Evolutionary conservation across 148 eudicot species (phyloP), one percentile per base, ranked within the genome.

Genomic region (Linanthus parryae): DNA sequence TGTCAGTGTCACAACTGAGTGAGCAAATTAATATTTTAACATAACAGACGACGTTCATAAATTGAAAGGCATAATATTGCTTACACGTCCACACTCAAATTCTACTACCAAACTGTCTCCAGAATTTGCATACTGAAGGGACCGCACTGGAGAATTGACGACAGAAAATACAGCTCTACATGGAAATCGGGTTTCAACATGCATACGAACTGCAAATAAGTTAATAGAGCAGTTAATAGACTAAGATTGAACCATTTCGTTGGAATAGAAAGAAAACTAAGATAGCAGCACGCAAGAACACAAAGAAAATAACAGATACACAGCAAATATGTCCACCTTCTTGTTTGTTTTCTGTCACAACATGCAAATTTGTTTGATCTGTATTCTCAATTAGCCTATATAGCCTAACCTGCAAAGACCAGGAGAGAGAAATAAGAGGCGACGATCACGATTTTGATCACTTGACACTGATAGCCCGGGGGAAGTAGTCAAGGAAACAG

Each of bases 51-150:
- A 41, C 22, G 10, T 16, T 41, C 20, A 16, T 41, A 41, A 50
- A 30, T n/a, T n/a, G n/a, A n/a, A n/a, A n/a, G 28, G 19, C 29
- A 20, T 3, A 50, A 30, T 57, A 48, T 48, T 16, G 36, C 60
- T 70, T 57, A 84, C 96, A 89, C 81, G 79, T 37, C 95, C 95
- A 71, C 70, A 73, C 63, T 73, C 83, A 68, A 69, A 82, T 49
- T 86, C 96, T 53, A 77, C 82, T 27, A 74, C 85, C 63, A 88
- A 85, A 68, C 74, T 76, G 63, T 69, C 71, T 51, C 84, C 95
- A 59, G 66, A 68, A 57, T 64, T 62, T 56, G 72, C 63, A 73
- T 57, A 76, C 45, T 69, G 72, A 24, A 88, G 62, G 75, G 67
- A 65, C 63, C 62, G 50, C 18, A 88, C 99, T 21, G 84, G 80